Base-by-base conservation (phyloP, 2,329 filamentous ascomycete species). In the Talaromyces atroroseus region DNA sequence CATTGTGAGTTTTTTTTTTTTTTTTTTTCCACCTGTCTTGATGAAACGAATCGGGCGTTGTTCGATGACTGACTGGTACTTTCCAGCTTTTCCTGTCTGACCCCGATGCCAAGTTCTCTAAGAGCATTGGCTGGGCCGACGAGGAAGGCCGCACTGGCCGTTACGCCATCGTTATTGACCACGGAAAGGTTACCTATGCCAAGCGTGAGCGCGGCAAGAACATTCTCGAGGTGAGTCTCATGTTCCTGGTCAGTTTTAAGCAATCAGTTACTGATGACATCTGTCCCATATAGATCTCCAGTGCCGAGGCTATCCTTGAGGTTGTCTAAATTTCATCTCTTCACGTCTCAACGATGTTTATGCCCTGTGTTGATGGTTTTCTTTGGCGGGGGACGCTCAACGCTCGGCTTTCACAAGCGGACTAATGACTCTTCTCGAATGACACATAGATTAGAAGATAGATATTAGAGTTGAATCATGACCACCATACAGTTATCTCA, bases 121-220 rank as follows among this genome's bases (percentile, higher is more conserved):
- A 87, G 79, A 80, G 80, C 69, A 82, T 92, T 64, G 90, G 87
- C 71, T 95, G 90, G 90, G 82, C 80, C 61, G 77, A 83, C 48
- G 80, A 78, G 20, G 87, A 85, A 58, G 87, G 89, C 68, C 82
- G 90, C 62, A 91, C 88, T 62, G 84, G 82, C 61, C 82, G 90
- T 61, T 95, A 89, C 77, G 90, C 88, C 65, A 82, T 95, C 71
- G 78, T 92, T 66, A 76, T 95, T 64, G 90, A 92, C 76, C 80
- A 95, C 72, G 90, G 90, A 73, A 92, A 89, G 79, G 81, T 95
- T 67, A 79, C 77, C 67, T 95, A 95, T 73, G 88, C 89, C 59
- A 88, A 87, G 75, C 86, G 83, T 66, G 90, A 95, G 77, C 72
- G 70, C 61, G 80, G 62, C 48, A 70, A 68, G 65, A 68, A 72